These are phyloP conservation scores for Besnoitia besnoiti DNA, from an alignment of 169 alveolate genomes.

Conservation along the genomic window DNA sequence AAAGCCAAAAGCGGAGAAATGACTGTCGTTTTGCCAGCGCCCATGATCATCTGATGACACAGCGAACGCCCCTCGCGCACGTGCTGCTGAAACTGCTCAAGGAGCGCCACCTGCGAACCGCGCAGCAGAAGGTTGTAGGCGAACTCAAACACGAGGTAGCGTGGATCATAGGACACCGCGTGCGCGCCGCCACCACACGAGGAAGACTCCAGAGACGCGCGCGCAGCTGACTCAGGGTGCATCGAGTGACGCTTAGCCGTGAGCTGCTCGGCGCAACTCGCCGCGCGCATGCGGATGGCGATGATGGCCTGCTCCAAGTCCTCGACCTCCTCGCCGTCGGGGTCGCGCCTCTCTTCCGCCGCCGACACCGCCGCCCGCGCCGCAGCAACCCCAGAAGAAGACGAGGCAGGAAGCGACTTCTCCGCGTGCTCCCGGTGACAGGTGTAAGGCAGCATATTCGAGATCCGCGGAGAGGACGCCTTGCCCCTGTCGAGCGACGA, in stretches of 20 bases:
- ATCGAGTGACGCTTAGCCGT: not conserved
- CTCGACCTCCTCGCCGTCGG: not conserved
- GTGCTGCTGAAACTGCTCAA: slow-evolving; percentile 78
- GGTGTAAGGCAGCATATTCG: not conserved
- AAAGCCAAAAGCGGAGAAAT: slow-evolving; percentile 84
- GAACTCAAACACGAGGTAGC: slow-evolving; percentile 90
- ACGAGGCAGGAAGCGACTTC: not conserved
- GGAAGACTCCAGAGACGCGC: not conserved
- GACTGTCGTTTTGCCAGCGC: slow-evolving; percentile 94
- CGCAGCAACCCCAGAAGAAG: not conserved
- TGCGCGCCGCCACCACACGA: no score
- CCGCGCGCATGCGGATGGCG: slow-evolving; percentile 35
- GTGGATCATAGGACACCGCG: slow-evolving; percentile 81
- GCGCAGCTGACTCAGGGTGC: not conserved
- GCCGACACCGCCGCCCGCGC: not conserved
- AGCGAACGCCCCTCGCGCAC: slow-evolving; percentile 80
- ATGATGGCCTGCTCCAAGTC: slow-evolving; percentile 5
- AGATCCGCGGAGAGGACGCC: not conserved
- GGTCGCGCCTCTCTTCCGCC: not conserved
- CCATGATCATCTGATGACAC: slow-evolving; percentile 95
- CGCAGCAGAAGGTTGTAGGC: slow-evolving; percentile 86
- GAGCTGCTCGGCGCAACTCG: not conserved
- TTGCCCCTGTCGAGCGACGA: not conserved
- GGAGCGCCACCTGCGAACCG: slow-evolving; percentile 86
- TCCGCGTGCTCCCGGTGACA: not conserved